phyloP scores from a whole-genome alignment of 1,284 basidiomycete genomes.

The Wallemia mellicola region DNA sequence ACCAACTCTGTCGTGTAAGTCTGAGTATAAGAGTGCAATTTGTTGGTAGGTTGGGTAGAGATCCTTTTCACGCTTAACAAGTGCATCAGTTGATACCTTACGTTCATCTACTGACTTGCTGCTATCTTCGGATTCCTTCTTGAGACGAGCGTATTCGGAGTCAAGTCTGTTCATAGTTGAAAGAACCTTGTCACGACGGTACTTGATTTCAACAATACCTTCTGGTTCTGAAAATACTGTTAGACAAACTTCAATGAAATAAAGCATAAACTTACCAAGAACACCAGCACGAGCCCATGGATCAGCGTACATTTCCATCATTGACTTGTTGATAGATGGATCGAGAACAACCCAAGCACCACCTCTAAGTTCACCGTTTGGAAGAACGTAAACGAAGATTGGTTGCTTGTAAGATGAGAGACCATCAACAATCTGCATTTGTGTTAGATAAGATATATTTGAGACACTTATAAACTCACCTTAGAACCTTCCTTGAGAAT shows the following conservation, averaged over 20 bases:
- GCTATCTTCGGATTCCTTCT: conserved; percentile 43
- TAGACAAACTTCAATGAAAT: neutral
- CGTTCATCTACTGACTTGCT: conserved; percentile 42
- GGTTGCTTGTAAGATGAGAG: conserved; percentile 90
- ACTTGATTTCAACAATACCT: conserved; percentile 68
- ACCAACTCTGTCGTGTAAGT: conserved; percentile 61
- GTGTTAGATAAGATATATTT: neutral
- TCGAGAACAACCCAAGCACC: conserved; percentile 99
- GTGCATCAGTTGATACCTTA: conserved; percentile 30
- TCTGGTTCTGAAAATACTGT: conserved; percentile 36
- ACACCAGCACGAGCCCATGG: conserved; percentile 86
- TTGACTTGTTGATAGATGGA: conserved; percentile 74
- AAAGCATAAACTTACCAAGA: conserved; percentile 17
- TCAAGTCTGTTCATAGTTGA: conserved; percentile 84
- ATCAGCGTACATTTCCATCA: conserved; percentile 99
- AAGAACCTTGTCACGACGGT: conserved; percentile 61
- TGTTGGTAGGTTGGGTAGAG: conserved; percentile 75
- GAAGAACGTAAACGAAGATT: conserved; percentile 96
- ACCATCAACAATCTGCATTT: conserved; percentile 57
- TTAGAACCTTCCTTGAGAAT: conserved; percentile 4
- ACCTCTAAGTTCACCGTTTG: conserved; percentile 92
- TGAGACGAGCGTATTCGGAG: conserved; percentile 46
- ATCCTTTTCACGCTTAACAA: conserved; percentile 50
- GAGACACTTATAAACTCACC: neutral
- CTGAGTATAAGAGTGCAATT: conserved; percentile 76